Evolutionary conservation across 192 early-diverging fungal genomes (phyloP).

Genomic region (Linderina pennispora): DNA sequence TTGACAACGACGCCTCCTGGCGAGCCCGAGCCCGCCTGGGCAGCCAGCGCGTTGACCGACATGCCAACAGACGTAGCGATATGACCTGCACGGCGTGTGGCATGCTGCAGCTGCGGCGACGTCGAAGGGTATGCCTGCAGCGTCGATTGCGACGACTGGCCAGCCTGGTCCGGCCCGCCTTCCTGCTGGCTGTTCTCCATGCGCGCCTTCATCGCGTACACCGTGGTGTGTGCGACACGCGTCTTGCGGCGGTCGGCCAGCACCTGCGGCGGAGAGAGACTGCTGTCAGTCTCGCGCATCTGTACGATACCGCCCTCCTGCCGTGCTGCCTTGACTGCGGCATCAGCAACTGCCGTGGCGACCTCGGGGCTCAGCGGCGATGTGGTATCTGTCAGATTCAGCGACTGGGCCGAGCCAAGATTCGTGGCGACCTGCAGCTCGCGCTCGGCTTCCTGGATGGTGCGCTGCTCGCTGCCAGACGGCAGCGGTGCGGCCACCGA

Average conservation of each 20-base stretch:
- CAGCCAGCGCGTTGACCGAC: slow-evolving; percentile 7
- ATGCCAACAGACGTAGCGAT: slow-evolving; percentile 14
- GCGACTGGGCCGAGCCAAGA: not conserved
- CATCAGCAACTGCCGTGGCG: slow-evolving; percentile 33
- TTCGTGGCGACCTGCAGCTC: not conserved
- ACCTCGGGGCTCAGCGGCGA: slow-evolving; percentile 29
- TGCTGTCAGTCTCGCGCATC: slow-evolving; percentile 17
- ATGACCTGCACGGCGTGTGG: slow-evolving; percentile 22
- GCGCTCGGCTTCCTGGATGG: not conserved
- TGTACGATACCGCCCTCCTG: slow-evolving; percentile 36
- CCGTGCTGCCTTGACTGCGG: slow-evolving; percentile 37
- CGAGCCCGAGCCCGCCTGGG: not conserved
- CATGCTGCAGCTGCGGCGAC: slow-evolving; percentile 9
- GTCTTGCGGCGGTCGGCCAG: slow-evolving; percentile 45
- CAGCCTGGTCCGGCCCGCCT: slow-evolving; percentile 6
- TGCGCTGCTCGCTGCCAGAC: not conserved
- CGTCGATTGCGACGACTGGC: slow-evolving; percentile 1
- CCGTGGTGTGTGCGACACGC: slow-evolving; percentile 37
- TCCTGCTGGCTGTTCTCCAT: slow-evolving; percentile 34
- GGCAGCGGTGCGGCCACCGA: not conserved
- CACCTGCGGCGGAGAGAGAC: slow-evolving; percentile 40
- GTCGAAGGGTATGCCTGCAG: too few species aligned
- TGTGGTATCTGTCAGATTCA: not conserved
- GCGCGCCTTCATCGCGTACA: slow-evolving; percentile 41
- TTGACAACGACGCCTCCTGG: not conserved